Evolutionary conservation across 345 rosid species (phyloP).

Genomic region (Moringa oleifera): DNA sequence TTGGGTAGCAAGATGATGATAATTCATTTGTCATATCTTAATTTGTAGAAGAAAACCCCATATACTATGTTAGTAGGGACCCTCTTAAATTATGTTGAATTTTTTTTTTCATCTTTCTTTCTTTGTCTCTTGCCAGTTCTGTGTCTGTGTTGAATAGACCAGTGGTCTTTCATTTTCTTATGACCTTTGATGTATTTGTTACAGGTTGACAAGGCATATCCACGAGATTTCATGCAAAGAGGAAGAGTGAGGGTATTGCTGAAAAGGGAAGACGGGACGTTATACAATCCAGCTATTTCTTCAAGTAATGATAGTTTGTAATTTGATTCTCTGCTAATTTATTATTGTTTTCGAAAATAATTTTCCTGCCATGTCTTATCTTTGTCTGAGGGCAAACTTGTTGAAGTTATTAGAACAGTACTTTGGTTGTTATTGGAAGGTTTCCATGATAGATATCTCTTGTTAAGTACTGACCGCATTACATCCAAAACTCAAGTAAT

Average conservation of each 20-base stretch:
- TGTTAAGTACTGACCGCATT: no score
- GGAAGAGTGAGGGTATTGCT: constrained; percentile 84
- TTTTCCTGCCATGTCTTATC: background rate
- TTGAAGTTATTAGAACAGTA: background rate
- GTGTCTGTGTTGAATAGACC: background rate
- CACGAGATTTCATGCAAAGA: constrained; percentile 90
- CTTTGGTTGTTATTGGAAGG: background rate
- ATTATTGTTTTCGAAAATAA: background rate
- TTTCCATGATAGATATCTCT: no score
- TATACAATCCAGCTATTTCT: constrained; percentile 66
- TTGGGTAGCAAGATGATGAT: no score
- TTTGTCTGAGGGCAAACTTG: background rate
- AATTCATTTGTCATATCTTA: no score
- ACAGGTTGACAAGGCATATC: constrained; percentile 86
- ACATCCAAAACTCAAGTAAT: background rate
- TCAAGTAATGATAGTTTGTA: constrained; percentile 72
- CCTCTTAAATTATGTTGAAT: background rate
- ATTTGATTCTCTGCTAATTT: no score
- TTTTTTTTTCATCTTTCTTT: background rate
- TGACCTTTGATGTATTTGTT: background rate
- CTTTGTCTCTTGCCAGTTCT: background rate
- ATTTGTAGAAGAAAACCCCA: background rate
- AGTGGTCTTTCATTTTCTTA: background rate
- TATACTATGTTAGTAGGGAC: background rate
- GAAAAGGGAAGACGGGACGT: constrained; percentile 81